Evolutionary conservation across 2,329 filamentous ascomycete species (phyloP).

Genomic region (Neofusicoccum parvum): DNA sequence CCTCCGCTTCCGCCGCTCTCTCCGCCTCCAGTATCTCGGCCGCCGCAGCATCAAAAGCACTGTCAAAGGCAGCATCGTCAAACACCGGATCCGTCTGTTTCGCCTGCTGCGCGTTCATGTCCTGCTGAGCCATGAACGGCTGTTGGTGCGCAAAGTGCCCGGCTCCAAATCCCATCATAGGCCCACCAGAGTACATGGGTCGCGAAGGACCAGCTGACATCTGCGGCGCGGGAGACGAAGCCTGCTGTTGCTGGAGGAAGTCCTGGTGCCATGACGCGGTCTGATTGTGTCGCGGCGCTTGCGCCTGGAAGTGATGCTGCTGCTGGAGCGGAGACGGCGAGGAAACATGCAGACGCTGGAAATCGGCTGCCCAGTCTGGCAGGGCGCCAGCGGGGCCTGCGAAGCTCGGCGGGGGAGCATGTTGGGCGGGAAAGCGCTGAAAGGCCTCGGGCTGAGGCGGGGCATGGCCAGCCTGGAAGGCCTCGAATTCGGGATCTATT

Average conservation of each 20-base stretch:
- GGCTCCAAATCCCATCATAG: constrained; percentile 12
- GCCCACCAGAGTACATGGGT: constrained; percentile 31
- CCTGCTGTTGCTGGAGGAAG: constrained; percentile 50
- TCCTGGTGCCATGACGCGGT: constrained; percentile 62
- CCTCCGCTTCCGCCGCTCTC: constrained; percentile 23
- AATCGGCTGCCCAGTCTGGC: constrained; percentile 53
- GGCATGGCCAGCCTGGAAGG: constrained; percentile 61
- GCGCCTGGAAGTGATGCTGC: constrained; percentile 45
- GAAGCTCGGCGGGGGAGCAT: constrained; percentile 30
- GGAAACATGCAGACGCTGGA: constrained; percentile 50
- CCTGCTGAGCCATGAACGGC: constrained; percentile 6
- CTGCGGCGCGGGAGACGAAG: constrained; percentile 33
- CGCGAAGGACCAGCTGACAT: constrained; percentile 28
- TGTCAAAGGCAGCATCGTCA: constrained; percentile 59
- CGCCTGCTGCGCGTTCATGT: constrained; percentile 29
- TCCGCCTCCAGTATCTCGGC: constrained; percentile 39
- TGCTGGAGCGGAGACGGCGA: constrained; percentile 47
- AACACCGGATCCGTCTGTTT: constrained; percentile 45
- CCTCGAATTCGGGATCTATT: constrained; percentile 68
- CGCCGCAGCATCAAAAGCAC: constrained; percentile 54
- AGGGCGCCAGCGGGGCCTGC: constrained; percentile 28
- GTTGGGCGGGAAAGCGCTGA: constrained; percentile 36
- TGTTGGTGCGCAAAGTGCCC: constrained; percentile 17
- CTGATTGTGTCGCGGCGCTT: constrained; percentile 32
- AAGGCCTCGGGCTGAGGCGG: constrained; percentile 41